Conservation (phyloP, 75 land plant species). For the Azolla pinnata region DNA sequence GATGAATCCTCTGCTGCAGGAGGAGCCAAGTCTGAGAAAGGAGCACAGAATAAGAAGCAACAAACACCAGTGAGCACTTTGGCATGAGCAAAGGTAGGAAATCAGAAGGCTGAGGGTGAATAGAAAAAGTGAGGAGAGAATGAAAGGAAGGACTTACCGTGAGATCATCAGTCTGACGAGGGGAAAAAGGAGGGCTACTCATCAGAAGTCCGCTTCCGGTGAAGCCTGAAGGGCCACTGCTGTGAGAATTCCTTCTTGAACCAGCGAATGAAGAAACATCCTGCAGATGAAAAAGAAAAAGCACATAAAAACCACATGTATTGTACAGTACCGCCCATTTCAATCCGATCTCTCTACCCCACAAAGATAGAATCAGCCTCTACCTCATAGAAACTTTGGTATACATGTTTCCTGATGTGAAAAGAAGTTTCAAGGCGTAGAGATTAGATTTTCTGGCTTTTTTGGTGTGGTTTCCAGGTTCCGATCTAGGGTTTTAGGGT, state of each 20-base stretch:
- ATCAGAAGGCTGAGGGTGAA: not conserved
- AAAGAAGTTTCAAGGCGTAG: too few species aligned
- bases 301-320: too few species aligned
- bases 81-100: not conserved
- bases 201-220: constrained; percentile 34
- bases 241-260: constrained; percentile 70
- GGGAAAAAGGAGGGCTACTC: constrained; percentile 48
- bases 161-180: constrained; percentile 40
- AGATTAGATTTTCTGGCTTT: too few species aligned
- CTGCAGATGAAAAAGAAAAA: constrained; percentile 22
- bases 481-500: not conserved
- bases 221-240: constrained; percentile 60
- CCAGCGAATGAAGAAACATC: constrained; percentile 64
- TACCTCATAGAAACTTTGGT: too few species aligned
- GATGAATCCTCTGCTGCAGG: constrained; percentile 70
- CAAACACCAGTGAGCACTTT: not conserved
- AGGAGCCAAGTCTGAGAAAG: constrained; percentile 74
- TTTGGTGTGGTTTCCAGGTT: not conserved
- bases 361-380: too few species aligned
- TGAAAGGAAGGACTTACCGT: not conserved
- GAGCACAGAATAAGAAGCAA: too few species aligned
- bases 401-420: too few species aligned
- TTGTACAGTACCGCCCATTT: too few species aligned
- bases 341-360: too few species aligned
- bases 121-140: not conserved